A percentile compares a stretch with the other conserved stretches of the same genome.
Evolutionary conservation across 345 rosid species (phyloP).

Genomic region (Dovyalis caffra): DNA sequence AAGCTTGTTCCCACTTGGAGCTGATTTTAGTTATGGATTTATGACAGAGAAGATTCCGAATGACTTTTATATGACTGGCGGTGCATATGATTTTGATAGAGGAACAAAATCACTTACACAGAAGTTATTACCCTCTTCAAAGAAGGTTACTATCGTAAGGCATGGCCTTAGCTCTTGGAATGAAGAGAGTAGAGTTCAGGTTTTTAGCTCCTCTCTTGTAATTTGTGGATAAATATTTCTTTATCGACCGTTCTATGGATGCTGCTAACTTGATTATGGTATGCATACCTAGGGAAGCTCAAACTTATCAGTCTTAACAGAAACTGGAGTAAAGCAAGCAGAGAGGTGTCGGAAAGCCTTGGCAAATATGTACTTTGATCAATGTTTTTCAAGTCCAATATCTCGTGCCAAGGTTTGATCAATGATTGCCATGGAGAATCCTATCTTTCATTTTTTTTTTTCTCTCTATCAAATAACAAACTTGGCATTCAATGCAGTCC

Average conservation of each 20-base stretch:
- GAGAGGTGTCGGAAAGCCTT: conserved; percentile 52
- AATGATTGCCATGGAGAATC: not conserved
- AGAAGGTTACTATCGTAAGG: conserved; percentile 61
- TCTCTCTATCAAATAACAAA: not conserved
- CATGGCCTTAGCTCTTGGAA: conserved; percentile 82
- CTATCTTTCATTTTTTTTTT: not conserved
- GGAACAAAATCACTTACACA: conserved; percentile 49
- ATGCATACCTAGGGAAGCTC: conserved; percentile 51
- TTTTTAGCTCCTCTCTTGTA: conserved; percentile 18
- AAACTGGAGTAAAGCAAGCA: conserved; percentile 59
- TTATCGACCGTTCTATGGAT: not conserved
- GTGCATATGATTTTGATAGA: conserved; percentile 54
- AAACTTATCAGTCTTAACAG: conserved; percentile 55
- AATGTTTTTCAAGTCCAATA: conserved; percentile 62
- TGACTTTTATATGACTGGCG: conserved; percentile 43
- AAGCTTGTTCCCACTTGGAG: conserved; percentile 2
- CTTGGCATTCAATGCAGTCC: conserved; percentile 37
- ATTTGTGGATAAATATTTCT: not conserved
- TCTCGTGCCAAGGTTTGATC: conserved; percentile 59
- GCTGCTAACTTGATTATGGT: conserved; percentile 8
- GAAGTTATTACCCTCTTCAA: conserved; percentile 33
- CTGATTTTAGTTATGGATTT: conserved; percentile 1
- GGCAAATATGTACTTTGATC: conserved; percentile 41
- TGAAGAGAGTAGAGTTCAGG: conserved; percentile 64
- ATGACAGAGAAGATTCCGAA: conserved; percentile 33